Conservation (phyloP, 116 monocot species). For the Posidonia oceanica region DNA sequence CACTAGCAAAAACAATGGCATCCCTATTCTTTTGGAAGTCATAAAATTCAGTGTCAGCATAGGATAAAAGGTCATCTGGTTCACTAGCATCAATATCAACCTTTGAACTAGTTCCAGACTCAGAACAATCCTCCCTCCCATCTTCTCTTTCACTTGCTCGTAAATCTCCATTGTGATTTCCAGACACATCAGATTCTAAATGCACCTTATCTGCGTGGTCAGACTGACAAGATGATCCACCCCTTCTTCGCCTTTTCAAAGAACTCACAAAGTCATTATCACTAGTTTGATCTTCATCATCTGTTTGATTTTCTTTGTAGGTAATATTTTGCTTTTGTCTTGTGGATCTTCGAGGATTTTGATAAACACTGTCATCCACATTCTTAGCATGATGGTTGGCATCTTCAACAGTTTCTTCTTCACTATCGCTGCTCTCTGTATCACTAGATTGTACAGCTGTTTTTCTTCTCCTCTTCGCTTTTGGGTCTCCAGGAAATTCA, state of each 20-base stretch:
- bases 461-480: slow-evolving; percentile 25
- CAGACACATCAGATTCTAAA: slow-evolving; percentile 4
- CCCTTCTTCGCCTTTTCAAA: neutral
- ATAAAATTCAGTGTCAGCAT: slow-evolving; percentile 57
- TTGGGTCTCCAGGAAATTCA: slow-evolving; percentile 16
- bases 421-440: slow-evolving; percentile 24
- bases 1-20: slow-evolving; percentile 29
- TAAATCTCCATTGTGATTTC: slow-evolving; percentile 4
- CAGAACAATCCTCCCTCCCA: neutral
- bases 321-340: slow-evolving; percentile 38
- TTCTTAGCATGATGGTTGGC: slow-evolving; percentile 4
- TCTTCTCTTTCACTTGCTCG: neutral
- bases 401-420: slow-evolving; percentile 16
- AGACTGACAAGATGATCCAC: neutral
- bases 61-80: slow-evolving; percentile 5
- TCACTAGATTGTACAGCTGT: slow-evolving; percentile 26
- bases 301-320: slow-evolving; percentile 32
- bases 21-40: slow-evolving; percentile 13
- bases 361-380: slow-evolving; percentile 5
- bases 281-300: slow-evolving; percentile 14
- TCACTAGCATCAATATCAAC: neutral
- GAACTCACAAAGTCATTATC: neutral
- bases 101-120: neutral
- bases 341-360: slow-evolving; percentile 34
- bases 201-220: neutral